A percentile compares a stretch with the other conserved stretches of the same genome.
phyloP scores from a whole-genome alignment of 1,284 basidiomycete species.

The Agroathelia rolfsii region DNA sequence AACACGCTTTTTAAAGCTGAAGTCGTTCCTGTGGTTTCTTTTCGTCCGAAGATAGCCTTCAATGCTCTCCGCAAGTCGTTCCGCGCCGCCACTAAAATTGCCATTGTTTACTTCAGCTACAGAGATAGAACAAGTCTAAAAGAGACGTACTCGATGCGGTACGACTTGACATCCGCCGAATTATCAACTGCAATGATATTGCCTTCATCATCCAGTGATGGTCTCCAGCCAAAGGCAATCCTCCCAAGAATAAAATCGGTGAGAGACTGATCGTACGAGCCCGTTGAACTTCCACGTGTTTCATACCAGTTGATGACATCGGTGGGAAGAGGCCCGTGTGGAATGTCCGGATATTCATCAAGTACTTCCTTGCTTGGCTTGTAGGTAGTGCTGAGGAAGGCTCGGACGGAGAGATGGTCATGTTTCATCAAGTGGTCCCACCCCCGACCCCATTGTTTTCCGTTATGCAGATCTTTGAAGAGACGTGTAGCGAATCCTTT shows the following conservation, averaged over 20 bases:
- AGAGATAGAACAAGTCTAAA: no score
- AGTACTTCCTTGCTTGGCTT: no score
- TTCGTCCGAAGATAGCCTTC: no score
- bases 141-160: conserved; percentile 5
- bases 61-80: no score
- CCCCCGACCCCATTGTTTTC: conserved; percentile 12
- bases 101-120: no score
- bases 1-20: no score
- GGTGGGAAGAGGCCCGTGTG: conserved; percentile 11
- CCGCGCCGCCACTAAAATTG: no score
- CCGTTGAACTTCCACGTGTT: conserved; percentile 16
- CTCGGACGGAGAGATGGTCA: conserved; percentile 17
- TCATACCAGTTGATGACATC: conserved; percentile 21
- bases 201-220: no score
- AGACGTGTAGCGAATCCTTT: conserved; percentile 9
- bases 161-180: conserved; percentile 9
- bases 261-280: conserved; percentile 18
- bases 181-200: conserved; percentile 2
- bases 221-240: conserved; percentile 4
- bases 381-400: conserved; percentile 11
- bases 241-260: conserved; percentile 12
- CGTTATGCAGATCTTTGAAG: conserved; percentile 5
- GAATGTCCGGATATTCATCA: no score
- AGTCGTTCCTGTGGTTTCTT: no score
- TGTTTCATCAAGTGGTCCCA: conserved; percentile 18